phyloP scores from a whole-genome alignment of 257 asterid species.

The Solanum corneliomulleri region DNA sequence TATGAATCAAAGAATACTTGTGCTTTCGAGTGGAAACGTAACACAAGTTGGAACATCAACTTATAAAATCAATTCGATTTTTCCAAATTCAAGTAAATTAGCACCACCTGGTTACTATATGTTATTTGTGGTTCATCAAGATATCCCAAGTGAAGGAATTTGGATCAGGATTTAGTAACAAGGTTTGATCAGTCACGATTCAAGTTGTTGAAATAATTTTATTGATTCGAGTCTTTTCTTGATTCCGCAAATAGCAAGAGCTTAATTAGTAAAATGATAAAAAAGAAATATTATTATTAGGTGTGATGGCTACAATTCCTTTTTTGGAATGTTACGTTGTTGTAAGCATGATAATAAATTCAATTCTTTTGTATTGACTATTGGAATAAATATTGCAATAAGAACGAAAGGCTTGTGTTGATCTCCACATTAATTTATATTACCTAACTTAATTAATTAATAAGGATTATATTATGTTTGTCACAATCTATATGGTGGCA shows the following conservation, averaged over 20 bases:
- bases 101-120: slow-evolving; percentile 30
- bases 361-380: not conserved
- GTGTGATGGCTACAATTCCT: not conserved
- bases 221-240: not conserved
- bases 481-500: not conserved
- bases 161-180: slow-evolving; percentile 24
- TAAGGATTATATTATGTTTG: not conserved
- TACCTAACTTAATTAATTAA: not conserved
- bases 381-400: not conserved
- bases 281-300: not conserved
- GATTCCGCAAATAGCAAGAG: not conserved
- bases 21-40: not conserved
- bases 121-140: slow-evolving; percentile 22
- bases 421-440: not conserved
- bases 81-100: slow-evolving; percentile 3
- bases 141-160: slow-evolving; percentile 30
- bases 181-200: not conserved
- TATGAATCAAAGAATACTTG: slow-evolving; percentile 33
- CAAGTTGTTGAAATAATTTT: not conserved
- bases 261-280: not conserved
- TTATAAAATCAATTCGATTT: not conserved
- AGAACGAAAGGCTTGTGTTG: not conserved
- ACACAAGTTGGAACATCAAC: not conserved
- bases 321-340: not conserved
- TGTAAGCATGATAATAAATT: not conserved